Evolutionary conservation across 1,139 yeast genomes (phyloP), one percentile per base, ranked within the genome.

Genomic region (Geotrichum macrosporum): DNA sequence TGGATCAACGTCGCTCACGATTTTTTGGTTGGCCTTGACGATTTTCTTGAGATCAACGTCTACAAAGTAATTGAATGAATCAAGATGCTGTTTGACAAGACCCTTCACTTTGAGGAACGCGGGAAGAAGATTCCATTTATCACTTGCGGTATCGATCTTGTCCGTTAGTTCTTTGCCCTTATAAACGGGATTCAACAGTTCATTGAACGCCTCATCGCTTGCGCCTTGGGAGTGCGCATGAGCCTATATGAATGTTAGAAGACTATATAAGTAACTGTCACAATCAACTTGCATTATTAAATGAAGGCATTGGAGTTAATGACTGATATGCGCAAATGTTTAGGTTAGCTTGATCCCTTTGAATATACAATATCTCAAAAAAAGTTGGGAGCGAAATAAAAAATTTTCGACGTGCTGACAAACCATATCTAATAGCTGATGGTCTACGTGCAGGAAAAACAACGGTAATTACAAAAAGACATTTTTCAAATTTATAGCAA

Each of bases 91-190:
- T 49, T 22, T 43, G 35, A 43, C 30, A 44, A 47, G 27, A 31
- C 48, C 99, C 65, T 92, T 92, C 38, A 94, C 96, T 62, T 88
- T 88, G 52, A 92, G 71, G 62, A 92, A 92, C 0, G 98, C 98
- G 0, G 99, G 99, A 38, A 92, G 69, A 47, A 92, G 72, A 58
- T 92, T 84, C 99, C 99, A 92, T 67, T 92, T 92, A 67, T 92
- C 99, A 60, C 53, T 77, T 12, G 94, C 95, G 0, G 96, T 87
- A 58, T 80, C 80, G 64, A 92, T 83, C 56, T 85, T 86, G 69
- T 92, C 99, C 1, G 95, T 79, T 52, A 89, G 67, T 48, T 76
- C 75, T 66, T 87, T 92, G 15, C 98, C 98, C 62, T 81, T 83
- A 67, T 85, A 92, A 15, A 77, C 76, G 4, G 94, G 92, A 61